phyloP scores from a whole-genome alignment of 169 alveolate genomes.

The Toxoplasma gondii region DNA sequence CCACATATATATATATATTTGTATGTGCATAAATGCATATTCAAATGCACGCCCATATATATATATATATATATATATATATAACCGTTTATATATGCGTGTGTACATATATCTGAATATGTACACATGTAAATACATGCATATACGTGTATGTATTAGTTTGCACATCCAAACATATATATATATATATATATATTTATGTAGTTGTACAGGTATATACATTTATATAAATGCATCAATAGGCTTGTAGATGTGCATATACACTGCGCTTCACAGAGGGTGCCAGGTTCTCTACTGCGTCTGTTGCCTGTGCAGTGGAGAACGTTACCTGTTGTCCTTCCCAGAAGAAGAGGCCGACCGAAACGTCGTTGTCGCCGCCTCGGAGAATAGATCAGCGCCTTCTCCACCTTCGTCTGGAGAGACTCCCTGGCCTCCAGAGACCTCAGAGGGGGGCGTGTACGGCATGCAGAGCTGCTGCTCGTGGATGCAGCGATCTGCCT shows the following conservation, averaged over 20 bases:
- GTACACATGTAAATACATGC: background rate
- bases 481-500: conserved; percentile 18
- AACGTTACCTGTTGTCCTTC: background rate
- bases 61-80: too few relatives aligned
- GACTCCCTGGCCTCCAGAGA: background rate
- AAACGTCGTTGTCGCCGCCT: conserved; percentile 9
- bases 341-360: conserved; percentile 1
- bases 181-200: too few relatives aligned
- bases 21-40: too few relatives aligned
- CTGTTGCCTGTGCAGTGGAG: background rate
- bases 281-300: background rate
- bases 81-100: background rate
- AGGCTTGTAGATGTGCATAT: too few relatives aligned
- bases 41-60: too few relatives aligned
- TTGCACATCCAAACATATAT: background rate
- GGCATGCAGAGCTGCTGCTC: conserved; percentile 26
- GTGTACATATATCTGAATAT: background rate
- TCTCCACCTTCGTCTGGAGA: background rate
- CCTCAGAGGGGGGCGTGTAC: background rate
- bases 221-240: background rate
- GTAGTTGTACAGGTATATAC: background rate
- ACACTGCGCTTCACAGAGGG: too few relatives aligned
- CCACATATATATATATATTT: too few relatives aligned
- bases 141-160: background rate
- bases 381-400: background rate